A percentile compares a stretch with the other conserved stretches of the same genome.
phyloP scores from a whole-genome alignment of 192 early-diverging fungal species.

The Gonapodya sp. region DNA sequence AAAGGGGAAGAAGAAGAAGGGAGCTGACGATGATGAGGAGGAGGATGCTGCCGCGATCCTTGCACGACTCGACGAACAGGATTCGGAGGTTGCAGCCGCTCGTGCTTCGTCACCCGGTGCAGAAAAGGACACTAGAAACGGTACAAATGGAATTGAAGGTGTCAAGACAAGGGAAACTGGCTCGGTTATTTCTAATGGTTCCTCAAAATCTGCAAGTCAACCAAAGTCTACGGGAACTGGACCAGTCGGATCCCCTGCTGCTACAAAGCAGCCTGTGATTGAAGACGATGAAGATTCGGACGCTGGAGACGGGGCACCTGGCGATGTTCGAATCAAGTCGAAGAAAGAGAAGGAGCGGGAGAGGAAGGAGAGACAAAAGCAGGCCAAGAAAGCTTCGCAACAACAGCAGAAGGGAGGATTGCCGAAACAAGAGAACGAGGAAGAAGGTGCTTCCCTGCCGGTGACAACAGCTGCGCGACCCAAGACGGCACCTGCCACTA shows the following conservation, averaged over 20 bases:
- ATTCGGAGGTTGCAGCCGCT: background rate
- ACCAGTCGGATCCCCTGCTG: slow-evolving; percentile 11
- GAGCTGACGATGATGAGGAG: slow-evolving; percentile 33
- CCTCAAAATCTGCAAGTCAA: background rate
- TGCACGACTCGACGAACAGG: slow-evolving; percentile 17
- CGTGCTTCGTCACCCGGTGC: background rate
- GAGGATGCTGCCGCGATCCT: slow-evolving; percentile 26
- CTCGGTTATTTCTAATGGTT: background rate
- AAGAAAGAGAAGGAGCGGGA: slow-evolving; percentile 85
- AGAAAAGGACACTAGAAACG: background rate
- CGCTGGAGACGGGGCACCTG: slow-evolving; percentile 30
- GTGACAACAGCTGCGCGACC: slow-evolving; percentile 22
- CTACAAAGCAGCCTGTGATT: slow-evolving; percentile 12
- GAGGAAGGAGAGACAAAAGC: slow-evolving; percentile 66
- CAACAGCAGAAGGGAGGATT: slow-evolving; percentile 28
- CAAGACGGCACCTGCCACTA: slow-evolving; percentile 13
- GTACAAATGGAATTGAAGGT: background rate
- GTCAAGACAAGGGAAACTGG: background rate
- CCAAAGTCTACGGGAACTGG: slow-evolving; percentile 8
- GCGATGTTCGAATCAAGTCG: slow-evolving; percentile 48
- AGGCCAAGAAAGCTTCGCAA: slow-evolving; percentile 15
- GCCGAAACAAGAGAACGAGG: no score
- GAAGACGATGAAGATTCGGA: slow-evolving; percentile 17
- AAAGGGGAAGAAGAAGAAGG: slow-evolving; percentile 28
- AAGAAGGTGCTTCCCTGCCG: slow-evolving; percentile 32